Percentiles rank a stretch among this genome's conserved stretches.
phyloP scores from a whole-genome alignment of 345 rosid species.

The Dimocarpus longan region DNA sequence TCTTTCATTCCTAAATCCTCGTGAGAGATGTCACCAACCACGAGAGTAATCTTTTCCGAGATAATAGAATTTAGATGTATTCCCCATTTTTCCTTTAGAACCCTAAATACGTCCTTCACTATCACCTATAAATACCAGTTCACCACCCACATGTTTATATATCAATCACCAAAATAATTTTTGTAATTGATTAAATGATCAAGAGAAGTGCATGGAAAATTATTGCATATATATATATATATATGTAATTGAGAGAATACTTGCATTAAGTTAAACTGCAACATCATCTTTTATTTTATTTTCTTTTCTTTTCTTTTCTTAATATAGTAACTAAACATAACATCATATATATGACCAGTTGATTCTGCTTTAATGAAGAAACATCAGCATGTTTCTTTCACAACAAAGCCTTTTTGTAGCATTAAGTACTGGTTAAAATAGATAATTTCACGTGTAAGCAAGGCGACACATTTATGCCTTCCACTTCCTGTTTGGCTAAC shows the following conservation, averaged over 20 bases:
- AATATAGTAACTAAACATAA: too few species aligned
- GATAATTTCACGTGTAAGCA: background rate
- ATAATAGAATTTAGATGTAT: constrained; percentile 36
- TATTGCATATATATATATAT: too few species aligned
- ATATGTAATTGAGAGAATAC: too few species aligned
- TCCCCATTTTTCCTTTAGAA: constrained; percentile 46
- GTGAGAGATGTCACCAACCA: constrained; percentile 56
- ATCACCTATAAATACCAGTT: constrained; percentile 38
- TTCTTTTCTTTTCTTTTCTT: too few species aligned
- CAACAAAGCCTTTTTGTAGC: background rate
- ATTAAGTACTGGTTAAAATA: too few species aligned
- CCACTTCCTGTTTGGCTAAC: background rate
- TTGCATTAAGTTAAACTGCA: too few species aligned
- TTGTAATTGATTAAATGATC: background rate
- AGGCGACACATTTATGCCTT: background rate
- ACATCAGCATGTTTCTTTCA: background rate
- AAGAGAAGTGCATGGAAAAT: background rate
- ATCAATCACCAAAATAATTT: background rate
- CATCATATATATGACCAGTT: too few species aligned
- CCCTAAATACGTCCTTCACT: constrained; percentile 57
- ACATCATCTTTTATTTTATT: too few species aligned
- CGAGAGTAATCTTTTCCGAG: constrained; percentile 48
- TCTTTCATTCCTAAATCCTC: constrained; percentile 53
- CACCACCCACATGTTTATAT: too few species aligned
- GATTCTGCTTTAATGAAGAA: too few species aligned